phyloP scores from a whole-genome alignment of 2,329 filamentous ascomycete genomes.

The Trichoderma breve region DNA sequence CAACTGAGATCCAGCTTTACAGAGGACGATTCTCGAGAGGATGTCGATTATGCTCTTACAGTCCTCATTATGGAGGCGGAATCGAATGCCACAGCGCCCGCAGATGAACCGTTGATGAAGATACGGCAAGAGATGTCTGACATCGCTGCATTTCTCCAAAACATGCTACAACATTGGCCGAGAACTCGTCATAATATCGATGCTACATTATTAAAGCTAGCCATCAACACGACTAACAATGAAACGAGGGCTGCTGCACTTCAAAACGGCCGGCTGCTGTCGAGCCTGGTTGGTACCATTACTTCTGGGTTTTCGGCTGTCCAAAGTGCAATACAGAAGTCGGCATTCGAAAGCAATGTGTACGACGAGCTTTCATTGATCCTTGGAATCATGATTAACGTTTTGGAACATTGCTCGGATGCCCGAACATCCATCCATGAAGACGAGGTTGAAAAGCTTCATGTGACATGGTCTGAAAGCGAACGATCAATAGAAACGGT shows the following conservation, averaged over 20 bases:
- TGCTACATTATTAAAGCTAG: constrained; percentile 51
- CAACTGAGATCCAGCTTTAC: constrained; percentile 27
- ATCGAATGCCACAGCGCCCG: constrained; percentile 28
- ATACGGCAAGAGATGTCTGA: constrained; percentile 30
- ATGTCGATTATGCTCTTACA: constrained; percentile 45
- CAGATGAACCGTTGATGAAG: background rate
- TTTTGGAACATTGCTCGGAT: constrained; percentile 71
- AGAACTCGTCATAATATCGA: constrained; percentile 29
- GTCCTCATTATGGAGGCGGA: constrained; percentile 40
- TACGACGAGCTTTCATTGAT: constrained; percentile 74
- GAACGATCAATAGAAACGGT: constrained; percentile 67
- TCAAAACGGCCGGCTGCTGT: constrained; percentile 56
- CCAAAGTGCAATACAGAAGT: constrained; percentile 47
- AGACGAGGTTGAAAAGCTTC: constrained; percentile 55
- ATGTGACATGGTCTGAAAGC: constrained; percentile 66
- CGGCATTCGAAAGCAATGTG: constrained; percentile 47
- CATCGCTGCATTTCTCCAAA: constrained; percentile 32
- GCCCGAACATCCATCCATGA: constrained; percentile 37
- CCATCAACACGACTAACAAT: constrained; percentile 84
- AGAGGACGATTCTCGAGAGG: constrained; percentile 21
- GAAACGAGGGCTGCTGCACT: constrained; percentile 70
- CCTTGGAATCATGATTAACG: constrained; percentile 81
- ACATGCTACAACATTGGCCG: constrained; percentile 33
- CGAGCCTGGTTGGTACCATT: constrained; percentile 48
- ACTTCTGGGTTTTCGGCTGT: constrained; percentile 51